Evolutionary conservation across 768 basidiomycete genomes (phyloP).

Genomic region (Hortiboletus flavorubellus): DNA sequence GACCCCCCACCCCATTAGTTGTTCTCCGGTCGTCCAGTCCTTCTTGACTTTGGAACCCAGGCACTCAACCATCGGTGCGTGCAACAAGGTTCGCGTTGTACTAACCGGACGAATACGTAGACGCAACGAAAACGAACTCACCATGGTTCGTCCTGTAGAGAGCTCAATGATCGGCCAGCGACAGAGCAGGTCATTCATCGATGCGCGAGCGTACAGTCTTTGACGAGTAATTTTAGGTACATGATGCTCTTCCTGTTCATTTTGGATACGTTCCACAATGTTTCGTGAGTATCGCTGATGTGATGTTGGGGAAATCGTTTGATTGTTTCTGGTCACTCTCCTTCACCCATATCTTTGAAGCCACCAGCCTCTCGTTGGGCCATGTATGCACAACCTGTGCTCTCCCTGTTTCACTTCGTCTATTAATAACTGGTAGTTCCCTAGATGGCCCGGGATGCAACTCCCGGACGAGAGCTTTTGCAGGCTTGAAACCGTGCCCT

Average conservation of each 20-base stretch:
- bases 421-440: too few species aligned
- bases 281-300: constrained; percentile 2
- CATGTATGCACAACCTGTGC: too few species aligned
- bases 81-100: constrained; percentile 29
- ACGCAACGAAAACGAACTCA: not conserved
- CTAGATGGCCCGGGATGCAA: too few species aligned
- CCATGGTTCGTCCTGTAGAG: not conserved
- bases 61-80: constrained; percentile 6
- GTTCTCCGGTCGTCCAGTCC: not conserved
- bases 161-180: constrained; percentile 9
- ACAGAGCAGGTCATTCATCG: not conserved
- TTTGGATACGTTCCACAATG: constrained; percentile 15
- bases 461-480: too few species aligned
- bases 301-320: not conserved
- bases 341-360: too few species aligned
- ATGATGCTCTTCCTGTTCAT: constrained; percentile 14
- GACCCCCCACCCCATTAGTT: not conserved
- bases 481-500: too few species aligned
- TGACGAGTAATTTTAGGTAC: not conserved
- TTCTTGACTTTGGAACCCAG: not conserved
- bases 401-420: too few species aligned
- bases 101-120: constrained; percentile 24
- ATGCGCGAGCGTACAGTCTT: not conserved
- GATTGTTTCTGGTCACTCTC: not conserved
- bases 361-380: too few species aligned